Percentiles rank a stretch among this genome's conserved stretches.
These are phyloP conservation scores for Gentiana macrophylla DNA, from an alignment of 257 asterid species.

Conservation along the genomic window DNA sequence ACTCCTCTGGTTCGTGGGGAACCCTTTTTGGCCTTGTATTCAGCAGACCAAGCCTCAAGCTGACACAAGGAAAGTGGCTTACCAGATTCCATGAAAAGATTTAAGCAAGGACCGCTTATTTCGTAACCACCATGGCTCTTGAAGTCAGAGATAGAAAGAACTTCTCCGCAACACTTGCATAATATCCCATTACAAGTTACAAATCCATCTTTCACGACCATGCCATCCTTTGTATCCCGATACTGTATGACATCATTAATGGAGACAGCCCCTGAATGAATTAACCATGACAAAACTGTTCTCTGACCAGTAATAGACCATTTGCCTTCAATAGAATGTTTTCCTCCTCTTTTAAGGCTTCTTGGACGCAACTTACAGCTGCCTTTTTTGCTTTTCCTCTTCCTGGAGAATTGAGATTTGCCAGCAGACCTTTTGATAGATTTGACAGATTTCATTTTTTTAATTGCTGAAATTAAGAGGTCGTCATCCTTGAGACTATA, in stretches of 20 bases:
- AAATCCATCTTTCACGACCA: slow-evolving; percentile 65
- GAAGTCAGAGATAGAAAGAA: slow-evolving; percentile 64
- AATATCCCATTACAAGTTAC: slow-evolving; percentile 69
- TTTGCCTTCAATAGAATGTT: slow-evolving; percentile 52
- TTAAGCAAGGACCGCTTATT: slow-evolving; percentile 44
- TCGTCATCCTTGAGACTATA: slow-evolving; percentile 53
- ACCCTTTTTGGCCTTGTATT: slow-evolving; percentile 60
- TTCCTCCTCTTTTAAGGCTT: slow-evolving; percentile 59
- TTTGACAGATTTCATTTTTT: slow-evolving; percentile 42
- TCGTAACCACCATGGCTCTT: slow-evolving; percentile 66
- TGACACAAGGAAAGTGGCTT: slow-evolving; percentile 75
- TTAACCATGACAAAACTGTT: slow-evolving; percentile 83
- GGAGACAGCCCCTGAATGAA: slow-evolving; percentile 62
- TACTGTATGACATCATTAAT: slow-evolving; percentile 63
- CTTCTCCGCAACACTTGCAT: slow-evolving; percentile 63
- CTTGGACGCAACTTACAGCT: slow-evolving; percentile 79
- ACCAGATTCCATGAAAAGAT: slow-evolving; percentile 79
- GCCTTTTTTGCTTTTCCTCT: slow-evolving; percentile 59
- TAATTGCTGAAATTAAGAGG: slow-evolving; percentile 71
- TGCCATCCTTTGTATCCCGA: slow-evolving; percentile 47
- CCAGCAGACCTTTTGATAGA: slow-evolving; percentile 31
- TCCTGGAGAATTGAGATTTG: slow-evolving; percentile 47
- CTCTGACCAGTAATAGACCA: slow-evolving; percentile 63
- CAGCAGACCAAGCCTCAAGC: slow-evolving; percentile 98
- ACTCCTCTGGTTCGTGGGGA: slow-evolving; percentile 37